These are phyloP conservation scores for Termitomyces sp. DNA, from an alignment of 768 basidiomycete species.

Conservation along the genomic window DNA sequence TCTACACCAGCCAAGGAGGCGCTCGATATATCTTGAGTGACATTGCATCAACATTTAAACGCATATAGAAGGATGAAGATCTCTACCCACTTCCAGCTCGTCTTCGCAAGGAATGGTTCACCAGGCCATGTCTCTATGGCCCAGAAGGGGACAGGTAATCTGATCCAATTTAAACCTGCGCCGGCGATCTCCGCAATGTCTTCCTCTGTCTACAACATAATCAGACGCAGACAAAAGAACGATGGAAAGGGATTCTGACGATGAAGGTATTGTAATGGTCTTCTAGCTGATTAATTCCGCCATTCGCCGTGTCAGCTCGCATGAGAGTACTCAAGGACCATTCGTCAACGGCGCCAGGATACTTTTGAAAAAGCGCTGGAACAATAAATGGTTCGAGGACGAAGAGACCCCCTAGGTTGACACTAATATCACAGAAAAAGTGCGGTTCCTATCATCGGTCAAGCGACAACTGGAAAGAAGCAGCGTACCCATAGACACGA, in stretches of 20 bases:
- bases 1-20: slow-evolving; percentile 69
- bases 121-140: slow-evolving; percentile 64
- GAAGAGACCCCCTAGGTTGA: slow-evolving; percentile 77
- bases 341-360: slow-evolving; percentile 60
- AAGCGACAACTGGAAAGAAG: background rate
- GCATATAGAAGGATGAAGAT: background rate
- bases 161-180: slow-evolving; percentile 84
- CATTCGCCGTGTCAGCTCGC: slow-evolving; percentile 41
- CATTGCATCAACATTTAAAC: background rate
- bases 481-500: slow-evolving; percentile 52
- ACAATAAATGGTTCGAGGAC: slow-evolving; percentile 69
- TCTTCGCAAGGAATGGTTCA: slow-evolving; percentile 74
- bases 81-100: slow-evolving; percentile 62
- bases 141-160: slow-evolving; percentile 84
- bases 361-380: slow-evolving; percentile 65
- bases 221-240: background rate
- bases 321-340: slow-evolving; percentile 68
- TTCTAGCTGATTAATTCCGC: slow-evolving; percentile 57
- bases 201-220: slow-evolving; percentile 63
- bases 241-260: slow-evolving; percentile 34
- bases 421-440: slow-evolving; percentile 30
- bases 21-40: slow-evolving; percentile 59
- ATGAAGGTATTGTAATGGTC: slow-evolving; percentile 84
- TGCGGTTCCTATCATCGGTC: slow-evolving; percentile 7
- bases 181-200: slow-evolving; percentile 88